Evolutionary conservation across 2,329 filamentous ascomycete species (phyloP).

Genomic region (Colletotrichum eleusines): DNA sequence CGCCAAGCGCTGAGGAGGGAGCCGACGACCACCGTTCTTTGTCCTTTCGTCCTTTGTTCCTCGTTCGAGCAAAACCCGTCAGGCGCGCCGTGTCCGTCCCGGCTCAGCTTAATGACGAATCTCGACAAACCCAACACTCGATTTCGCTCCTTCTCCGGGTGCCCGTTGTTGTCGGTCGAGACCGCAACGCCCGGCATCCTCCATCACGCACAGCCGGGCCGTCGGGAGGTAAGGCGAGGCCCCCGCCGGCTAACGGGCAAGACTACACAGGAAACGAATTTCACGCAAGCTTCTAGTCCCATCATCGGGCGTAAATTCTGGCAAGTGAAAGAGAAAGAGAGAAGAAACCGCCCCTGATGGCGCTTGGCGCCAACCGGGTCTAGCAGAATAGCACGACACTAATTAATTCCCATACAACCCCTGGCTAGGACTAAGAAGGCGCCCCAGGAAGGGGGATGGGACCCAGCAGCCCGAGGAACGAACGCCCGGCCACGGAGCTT

Average conservation of each 20-base stretch:
- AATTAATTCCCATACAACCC: not conserved
- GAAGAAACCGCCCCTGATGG: not conserved
- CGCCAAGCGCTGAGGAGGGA: no score
- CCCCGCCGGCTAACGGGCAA: not conserved
- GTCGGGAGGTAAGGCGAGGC: not conserved
- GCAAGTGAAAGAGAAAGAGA: constrained; percentile 2
- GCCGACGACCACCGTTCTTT: not conserved
- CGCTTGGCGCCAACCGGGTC: constrained; percentile 17
- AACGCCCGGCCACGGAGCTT: constrained; percentile 30
- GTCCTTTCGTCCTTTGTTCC: not conserved
- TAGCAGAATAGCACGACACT: not conserved
- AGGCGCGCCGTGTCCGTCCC: not conserved
- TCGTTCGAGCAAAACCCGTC: not conserved
- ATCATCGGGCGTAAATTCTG: not conserved
- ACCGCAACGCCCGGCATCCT: constrained; percentile 12
- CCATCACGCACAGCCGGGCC: constrained; percentile 1
- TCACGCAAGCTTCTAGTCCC: not conserved
- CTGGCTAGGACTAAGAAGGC: not conserved
- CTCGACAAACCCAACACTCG: not conserved
- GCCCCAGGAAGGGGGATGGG: constrained; percentile 2
- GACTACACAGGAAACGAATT: not conserved
- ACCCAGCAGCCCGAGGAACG: constrained; percentile 8
- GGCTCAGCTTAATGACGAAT: not conserved
- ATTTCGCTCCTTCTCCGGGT: not conserved
- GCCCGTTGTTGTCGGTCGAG: not conserved